Percentiles rank a stretch among this genome's conserved stretches.
phyloP scores from a whole-genome alignment of 106 monocot species.

The Vanilla planifolia region DNA sequence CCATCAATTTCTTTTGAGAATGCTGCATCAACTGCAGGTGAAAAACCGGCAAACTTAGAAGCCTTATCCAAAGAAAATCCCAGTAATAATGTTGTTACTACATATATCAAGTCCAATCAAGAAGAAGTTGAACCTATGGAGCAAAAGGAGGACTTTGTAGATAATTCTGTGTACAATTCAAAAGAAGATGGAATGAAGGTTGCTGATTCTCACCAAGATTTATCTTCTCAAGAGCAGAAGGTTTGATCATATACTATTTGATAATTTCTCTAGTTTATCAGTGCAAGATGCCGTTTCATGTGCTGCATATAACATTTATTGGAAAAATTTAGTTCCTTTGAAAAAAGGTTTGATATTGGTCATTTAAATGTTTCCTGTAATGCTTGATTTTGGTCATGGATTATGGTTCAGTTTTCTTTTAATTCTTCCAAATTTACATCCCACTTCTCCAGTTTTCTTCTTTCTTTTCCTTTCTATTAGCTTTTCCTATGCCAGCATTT shows the following conservation, averaged over 20 bases:
- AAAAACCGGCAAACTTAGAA: slow-evolving; percentile 16
- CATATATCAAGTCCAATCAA: background rate
- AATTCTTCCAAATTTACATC: too few relatives aligned
- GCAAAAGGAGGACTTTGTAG: slow-evolving; percentile 10
- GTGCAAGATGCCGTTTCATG: too few relatives aligned
- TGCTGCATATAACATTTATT: too few relatives aligned
- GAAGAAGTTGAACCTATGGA: slow-evolving; percentile 9
- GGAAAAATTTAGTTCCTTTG: too few relatives aligned
- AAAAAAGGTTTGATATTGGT: too few relatives aligned
- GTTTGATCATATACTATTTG: slow-evolving; percentile 23
- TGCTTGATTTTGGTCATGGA: too few relatives aligned
- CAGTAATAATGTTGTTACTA: slow-evolving; percentile 1
- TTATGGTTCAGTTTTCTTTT: too few relatives aligned
- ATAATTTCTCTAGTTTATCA: too few relatives aligned
- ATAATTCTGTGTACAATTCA: slow-evolving; percentile 1
- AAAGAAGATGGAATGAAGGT: slow-evolving; percentile 9
- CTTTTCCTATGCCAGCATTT: too few relatives aligned
- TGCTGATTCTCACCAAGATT: slow-evolving; percentile 4
- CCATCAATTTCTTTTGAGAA: slow-evolving; percentile 11
- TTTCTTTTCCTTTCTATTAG: too few relatives aligned
- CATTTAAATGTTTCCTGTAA: too few relatives aligned
- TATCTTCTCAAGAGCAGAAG: slow-evolving; percentile 11
- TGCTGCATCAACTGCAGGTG: slow-evolving; percentile 6
- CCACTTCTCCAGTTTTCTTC: too few relatives aligned
- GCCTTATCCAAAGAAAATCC: slow-evolving; percentile 10